Base-by-base conservation (phyloP, 2,329 filamentous ascomycete species). In the Exophiala sp. region DNA sequence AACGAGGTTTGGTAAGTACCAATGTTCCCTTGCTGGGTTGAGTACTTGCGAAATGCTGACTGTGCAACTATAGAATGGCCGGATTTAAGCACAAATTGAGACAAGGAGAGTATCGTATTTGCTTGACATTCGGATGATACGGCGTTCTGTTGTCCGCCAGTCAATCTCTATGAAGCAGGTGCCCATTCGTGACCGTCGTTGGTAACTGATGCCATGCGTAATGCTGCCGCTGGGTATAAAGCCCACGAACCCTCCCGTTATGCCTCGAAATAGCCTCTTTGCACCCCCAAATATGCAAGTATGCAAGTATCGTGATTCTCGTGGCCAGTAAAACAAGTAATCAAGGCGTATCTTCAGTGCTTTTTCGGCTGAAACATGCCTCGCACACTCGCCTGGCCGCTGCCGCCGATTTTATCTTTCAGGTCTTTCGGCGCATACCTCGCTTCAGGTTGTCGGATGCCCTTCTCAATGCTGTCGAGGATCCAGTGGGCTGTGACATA, bases 401-500 rank as follows among this genome's bases (percentile, higher is more conserved):
- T 78, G 0, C 77, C 66, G 5, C 80, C 82, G 43, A 86, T 66
- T 37, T 43, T 55, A 14, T 43, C 46, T 3, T 46, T 46, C 3
- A 61, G 43, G 59, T 79, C 81, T 57, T 86, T 65, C 37, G 74
- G 77, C 27, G 79, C 75, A 64, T 90, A 95, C 46, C 79, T 74
- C 22, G 82, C 77, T 69, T 96, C 90, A 0, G 85, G 75, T 35
- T 94, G 73, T 48, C 89, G 75, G 64, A 80, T 87, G 2, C 83
- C 85, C 1, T 78, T 81, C 58, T 84, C 86, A 58, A 95, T 75
- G 65, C 88, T 90, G 64, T 94, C 86, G n/a, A 95, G 69, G 4
- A 87, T 80, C 87, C 85, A 96, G 60, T 94, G 85, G 21, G 83
- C 86, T 44, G 77, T 80, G 46, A 96, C 85, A 66, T 85, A 91